These are phyloP conservation scores for Schwanniomyces polymorphus DNA, from an alignment of 805 yeast species.

Conservation along the genomic window DNA sequence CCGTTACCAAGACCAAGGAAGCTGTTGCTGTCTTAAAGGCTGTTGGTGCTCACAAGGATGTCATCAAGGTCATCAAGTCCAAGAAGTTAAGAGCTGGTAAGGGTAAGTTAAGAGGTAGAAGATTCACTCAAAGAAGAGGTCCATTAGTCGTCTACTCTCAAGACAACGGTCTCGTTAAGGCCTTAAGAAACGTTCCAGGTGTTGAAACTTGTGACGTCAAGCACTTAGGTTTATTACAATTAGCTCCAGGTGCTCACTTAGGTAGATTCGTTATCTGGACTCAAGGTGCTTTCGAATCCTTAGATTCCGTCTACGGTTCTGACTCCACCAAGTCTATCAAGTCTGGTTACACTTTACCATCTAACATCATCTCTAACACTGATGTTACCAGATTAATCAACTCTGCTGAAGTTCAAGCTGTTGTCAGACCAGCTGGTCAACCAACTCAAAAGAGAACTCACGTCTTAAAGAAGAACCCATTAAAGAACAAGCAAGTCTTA, in stretches of 20 bases:
- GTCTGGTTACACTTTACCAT: constrained; percentile 89
- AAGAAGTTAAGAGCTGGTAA: constrained; percentile 99
- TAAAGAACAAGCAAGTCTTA: constrained; percentile 96
- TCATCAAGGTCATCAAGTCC: constrained; percentile 96
- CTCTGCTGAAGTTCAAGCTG: constrained; percentile 99
- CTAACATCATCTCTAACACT: constrained; percentile 91
- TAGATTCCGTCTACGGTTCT: constrained; percentile 97
- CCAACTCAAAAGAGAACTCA: constrained; percentile 89
- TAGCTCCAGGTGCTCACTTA: constrained; percentile 99
- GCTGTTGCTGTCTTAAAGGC: constrained; percentile 98
- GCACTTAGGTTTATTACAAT: constrained; percentile 92
- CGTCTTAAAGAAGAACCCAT: constrained; percentile 96
- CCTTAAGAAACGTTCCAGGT: constrained; percentile 99
- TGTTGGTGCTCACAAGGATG: constrained; percentile 98
- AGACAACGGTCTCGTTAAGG: constrained; percentile 97
- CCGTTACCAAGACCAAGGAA: constrained; percentile 94
- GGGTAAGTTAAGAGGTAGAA: constrained; percentile 99
- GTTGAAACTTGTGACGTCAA: constrained; percentile 94
- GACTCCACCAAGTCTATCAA: constrained; percentile 81
- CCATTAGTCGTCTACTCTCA: constrained; percentile 97
- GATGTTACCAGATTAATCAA: constrained; percentile 96
- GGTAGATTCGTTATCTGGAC: constrained; percentile 99
- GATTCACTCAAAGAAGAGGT: constrained; percentile 99
- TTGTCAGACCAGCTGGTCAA: constrained; percentile 94
- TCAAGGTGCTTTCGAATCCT: constrained; percentile 94